These are phyloP conservation scores for Herpetomonas muscarum DNA, from an alignment of 208 protist genomes.

Conservation along the genomic window DNA sequence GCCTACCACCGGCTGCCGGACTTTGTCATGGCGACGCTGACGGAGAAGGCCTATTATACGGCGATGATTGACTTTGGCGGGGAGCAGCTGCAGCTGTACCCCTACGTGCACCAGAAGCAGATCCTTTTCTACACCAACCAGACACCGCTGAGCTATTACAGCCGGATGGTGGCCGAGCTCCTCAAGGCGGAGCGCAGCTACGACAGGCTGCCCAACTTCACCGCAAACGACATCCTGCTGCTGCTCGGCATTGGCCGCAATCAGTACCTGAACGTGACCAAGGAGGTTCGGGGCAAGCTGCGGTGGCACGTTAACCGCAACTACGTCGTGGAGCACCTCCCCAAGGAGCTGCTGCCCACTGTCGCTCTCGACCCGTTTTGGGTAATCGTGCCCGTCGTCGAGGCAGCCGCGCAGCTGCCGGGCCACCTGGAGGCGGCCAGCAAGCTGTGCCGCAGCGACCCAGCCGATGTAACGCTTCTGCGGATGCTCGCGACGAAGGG, in stretches of 20 bases:
- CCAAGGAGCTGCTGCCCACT: constrained; percentile 34
- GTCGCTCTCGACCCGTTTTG: constrained; percentile 56
- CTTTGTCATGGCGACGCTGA: constrained; percentile 31
- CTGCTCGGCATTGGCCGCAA: constrained; percentile 96
- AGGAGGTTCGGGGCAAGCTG: constrained; percentile 88
- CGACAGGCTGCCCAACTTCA: constrained; percentile 97
- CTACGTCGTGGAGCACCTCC: constrained; percentile 65
- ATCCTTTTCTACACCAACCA: constrained; percentile 62
- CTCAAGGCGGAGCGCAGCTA: constrained; percentile 86
- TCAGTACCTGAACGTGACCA: constrained; percentile 97
- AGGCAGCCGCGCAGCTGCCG: constrained; percentile 13
- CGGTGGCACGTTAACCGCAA: constrained; percentile 70
- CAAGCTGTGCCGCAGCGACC: constrained; percentile 5
- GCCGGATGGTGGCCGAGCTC: constrained; percentile 56
- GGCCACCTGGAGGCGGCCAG: constrained; percentile 14
- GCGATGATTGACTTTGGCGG: constrained; percentile 51
- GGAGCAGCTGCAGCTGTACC: constrained; percentile 71
- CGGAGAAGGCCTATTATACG: constrained; percentile 70
- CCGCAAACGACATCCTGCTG: constrained; percentile 93
- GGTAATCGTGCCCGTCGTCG: constrained; percentile 34
- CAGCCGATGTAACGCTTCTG: constrained; percentile 43
- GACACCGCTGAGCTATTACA: constrained; percentile 77
- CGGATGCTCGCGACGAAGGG: constrained; percentile 38
- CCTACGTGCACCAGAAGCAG: constrained; percentile 58
- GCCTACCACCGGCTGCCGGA: constrained; percentile 68